A percentile compares a stretch with the other conserved stretches of the same genome.
phyloP scores from a whole-genome alignment of 257 asterid genomes.

The Solanum rostratum region DNA sequence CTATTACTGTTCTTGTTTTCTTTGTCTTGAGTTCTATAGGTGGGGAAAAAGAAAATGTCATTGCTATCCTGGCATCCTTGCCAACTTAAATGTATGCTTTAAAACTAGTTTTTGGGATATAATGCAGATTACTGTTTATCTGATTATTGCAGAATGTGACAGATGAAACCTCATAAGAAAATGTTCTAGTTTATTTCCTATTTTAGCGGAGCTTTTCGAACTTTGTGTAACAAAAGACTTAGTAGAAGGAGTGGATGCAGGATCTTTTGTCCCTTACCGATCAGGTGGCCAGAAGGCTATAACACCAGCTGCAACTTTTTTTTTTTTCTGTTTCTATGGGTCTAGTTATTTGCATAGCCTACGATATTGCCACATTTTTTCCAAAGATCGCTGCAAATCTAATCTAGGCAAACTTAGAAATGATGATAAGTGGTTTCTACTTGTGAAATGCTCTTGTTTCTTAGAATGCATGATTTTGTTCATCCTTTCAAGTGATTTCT shows the following conservation, averaged over 20 bases:
- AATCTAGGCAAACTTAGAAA: background rate
- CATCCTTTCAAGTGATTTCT: background rate
- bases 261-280: background rate
- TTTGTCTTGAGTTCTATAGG: background rate
- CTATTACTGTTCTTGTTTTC: background rate
- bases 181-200: background rate
- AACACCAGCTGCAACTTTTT: background rate
- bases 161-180: background rate
- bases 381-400: background rate
- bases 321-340: background rate
- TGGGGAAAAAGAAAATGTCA: background rate
- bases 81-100: background rate
- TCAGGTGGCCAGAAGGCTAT: background rate
- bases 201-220: background rate
- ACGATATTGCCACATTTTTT: background rate
- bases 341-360: background rate
- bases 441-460: background rate
- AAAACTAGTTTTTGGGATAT: background rate
- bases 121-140: background rate
- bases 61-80: background rate
- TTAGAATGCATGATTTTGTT: background rate
- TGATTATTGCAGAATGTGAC: background rate
- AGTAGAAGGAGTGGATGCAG: background rate
- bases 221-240: background rate
- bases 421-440: background rate